These are phyloP conservation scores for Stachybotrys echinatus DNA, from an alignment of 2,329 filamentous ascomycete genomes.

Conservation along the genomic window DNA sequence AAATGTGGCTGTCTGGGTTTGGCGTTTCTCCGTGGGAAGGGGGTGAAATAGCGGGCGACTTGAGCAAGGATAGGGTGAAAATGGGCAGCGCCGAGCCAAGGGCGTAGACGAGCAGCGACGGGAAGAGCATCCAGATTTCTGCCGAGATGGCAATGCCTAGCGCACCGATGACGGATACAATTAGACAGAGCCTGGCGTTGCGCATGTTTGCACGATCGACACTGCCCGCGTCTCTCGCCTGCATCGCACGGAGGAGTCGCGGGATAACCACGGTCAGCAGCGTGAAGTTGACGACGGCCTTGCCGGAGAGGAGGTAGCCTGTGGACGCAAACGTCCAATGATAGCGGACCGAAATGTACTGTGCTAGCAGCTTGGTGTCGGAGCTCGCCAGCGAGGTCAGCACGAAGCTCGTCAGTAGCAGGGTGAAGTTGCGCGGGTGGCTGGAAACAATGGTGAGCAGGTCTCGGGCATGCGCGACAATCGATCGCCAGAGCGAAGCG, in stretches of 20 bases:
- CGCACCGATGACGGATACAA: constrained; percentile 28
- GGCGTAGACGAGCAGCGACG: constrained; percentile 39
- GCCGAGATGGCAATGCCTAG: constrained; percentile 34
- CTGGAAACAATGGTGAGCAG: constrained; percentile 27
- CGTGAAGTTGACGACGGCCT: constrained; percentile 42
- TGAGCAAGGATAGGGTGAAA: constrained; percentile 43
- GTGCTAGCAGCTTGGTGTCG: constrained; percentile 43
- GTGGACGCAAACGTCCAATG: constrained; percentile 39
- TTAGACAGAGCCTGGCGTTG: constrained; percentile 12
- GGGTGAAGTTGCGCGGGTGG: constrained; percentile 34
- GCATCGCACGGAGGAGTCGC: constrained; percentile 20
- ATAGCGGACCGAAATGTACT: constrained; percentile 46
- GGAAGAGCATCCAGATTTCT: constrained; percentile 33
- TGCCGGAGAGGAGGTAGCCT: constrained; percentile 41
- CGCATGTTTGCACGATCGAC: constrained; percentile 12
- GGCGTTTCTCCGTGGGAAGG: constrained; percentile 1
- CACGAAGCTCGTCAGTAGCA: constrained; percentile 39
- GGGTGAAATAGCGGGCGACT: constrained; percentile 31
- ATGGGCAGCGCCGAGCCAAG: constrained; percentile 43
- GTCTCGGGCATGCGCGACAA: constrained; percentile 13
- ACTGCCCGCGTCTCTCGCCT: neutral
- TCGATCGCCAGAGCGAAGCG: constrained; percentile 9
- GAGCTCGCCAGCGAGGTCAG: constrained; percentile 44
- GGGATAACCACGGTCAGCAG: constrained; percentile 38
- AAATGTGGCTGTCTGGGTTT: constrained; percentile 34